phyloP scores from a whole-genome alignment of 768 basidiomycete genomes.

The Leccinum longicurvipes region DNA sequence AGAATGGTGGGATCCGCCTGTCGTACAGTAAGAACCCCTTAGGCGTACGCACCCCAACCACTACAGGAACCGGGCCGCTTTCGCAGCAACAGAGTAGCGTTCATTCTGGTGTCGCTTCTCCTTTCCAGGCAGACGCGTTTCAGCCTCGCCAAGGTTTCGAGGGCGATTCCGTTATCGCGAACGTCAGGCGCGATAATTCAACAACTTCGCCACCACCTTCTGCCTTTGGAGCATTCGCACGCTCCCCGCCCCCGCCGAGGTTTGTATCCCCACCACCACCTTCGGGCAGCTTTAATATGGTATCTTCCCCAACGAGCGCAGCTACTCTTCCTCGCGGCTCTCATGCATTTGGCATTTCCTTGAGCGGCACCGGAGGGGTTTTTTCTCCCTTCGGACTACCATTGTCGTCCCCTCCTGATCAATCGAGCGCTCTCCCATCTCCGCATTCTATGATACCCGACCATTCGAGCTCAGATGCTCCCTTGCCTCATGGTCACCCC shows the following conservation, averaged over 20 bases:
- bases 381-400: conserved; percentile 34
- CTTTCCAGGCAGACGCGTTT: conserved; percentile 28
- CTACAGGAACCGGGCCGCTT: conserved; percentile 33
- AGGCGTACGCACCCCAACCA: conserved; percentile 83
- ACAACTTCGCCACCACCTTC: conserved; percentile 26
- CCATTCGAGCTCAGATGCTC: conserved; percentile 30
- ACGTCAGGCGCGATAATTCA: conserved; percentile 24
- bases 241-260: conserved; percentile 34
- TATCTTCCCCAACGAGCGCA: conserved; percentile 26
- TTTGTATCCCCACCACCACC: conserved; percentile 34
- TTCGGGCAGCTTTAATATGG: conserved; percentile 28
- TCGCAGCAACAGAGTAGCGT: conserved; percentile 25
- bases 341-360: conserved; percentile 31
- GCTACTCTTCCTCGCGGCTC: conserved; percentile 28
- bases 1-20: conserved; percentile 91
- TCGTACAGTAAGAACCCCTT: conserved; percentile 98
- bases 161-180: conserved; percentile 17
- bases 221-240: conserved; percentile 27
- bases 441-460: conserved; percentile 37
- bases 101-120: conserved; percentile 23
- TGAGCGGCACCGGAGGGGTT: conserved; percentile 23
- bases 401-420: conserved; percentile 30
- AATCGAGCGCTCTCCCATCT: conserved; percentile 24
- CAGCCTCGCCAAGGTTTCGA: conserved; percentile 32
- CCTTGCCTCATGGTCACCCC: conserved; percentile 32